A percentile compares a stretch with the other conserved stretches of the same genome.
phyloP scores from a whole-genome alignment of 352 stramenopile species.

The Phytophthora rubi region DNA sequence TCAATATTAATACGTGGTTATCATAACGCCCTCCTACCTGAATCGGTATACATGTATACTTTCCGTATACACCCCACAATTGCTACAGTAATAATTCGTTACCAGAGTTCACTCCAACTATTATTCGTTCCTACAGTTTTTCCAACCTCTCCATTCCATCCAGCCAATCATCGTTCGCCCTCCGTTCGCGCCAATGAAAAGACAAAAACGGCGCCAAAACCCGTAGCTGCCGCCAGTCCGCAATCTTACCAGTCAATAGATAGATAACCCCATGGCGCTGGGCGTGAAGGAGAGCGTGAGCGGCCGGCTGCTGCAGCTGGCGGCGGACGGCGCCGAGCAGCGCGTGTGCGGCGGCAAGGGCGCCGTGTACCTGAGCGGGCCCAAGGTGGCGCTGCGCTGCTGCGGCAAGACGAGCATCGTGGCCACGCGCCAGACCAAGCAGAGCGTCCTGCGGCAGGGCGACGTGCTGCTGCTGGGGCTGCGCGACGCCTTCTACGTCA shows the following conservation, averaged over 20 bases:
- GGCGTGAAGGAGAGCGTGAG: slow-evolving; percentile 82
- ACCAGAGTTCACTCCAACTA: no score
- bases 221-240: slow-evolving; percentile 3
- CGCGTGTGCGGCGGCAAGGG: slow-evolving; percentile 75
- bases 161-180: neutral
- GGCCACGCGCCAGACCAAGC: slow-evolving; percentile 71
- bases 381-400: slow-evolving; percentile 75
- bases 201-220: no score
- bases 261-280: slow-evolving; percentile 36
- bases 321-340: slow-evolving; percentile 55
- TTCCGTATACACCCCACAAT: no score
- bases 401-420: slow-evolving; percentile 81
- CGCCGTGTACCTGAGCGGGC: slow-evolving; percentile 69
- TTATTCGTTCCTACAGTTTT: no score
- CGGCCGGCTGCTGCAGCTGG: slow-evolving; percentile 55
- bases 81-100: no score
- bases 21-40: no score
- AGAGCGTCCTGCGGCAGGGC: slow-evolving; percentile 78
- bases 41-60: no score
- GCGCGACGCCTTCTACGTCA: slow-evolving; percentile 81
- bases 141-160: neutral
- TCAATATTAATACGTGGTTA: no score
- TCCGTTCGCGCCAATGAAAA: slow-evolving; percentile 13
- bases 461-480: slow-evolving; percentile 71
- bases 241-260: neutral